Base-by-base conservation (phyloP, 208 protist species). In the Leishmania braziliensis region DNA sequence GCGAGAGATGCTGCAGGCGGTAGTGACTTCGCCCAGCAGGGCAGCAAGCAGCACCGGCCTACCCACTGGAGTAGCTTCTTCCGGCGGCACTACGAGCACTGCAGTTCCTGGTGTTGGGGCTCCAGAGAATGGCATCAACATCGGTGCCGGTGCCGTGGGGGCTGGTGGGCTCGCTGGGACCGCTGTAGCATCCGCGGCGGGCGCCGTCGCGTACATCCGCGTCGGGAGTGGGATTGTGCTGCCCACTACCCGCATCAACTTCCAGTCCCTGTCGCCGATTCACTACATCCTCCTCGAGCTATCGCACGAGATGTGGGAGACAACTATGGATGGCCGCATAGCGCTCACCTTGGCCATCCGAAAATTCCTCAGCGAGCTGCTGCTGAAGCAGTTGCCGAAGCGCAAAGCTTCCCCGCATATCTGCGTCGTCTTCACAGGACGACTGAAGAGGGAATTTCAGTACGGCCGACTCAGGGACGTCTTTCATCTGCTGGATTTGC, bases 261-360 rank as follows among this genome's bases (percentile, higher is more conserved):
- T 96, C 65, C 85, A 86, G 58, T 96, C 94, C 0, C 88, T 93
- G 65, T 97, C 94, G 0, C 88, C 92, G 10, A 84, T 95, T 29
- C 86, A 96, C 86, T 94, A 92, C 87, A 70, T 97, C 51, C 79
- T 96, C 26, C 58, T 97, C 8, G 92, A 97, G 86, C 87, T 97
- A 26, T 82, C 91, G 54, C 68, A 84, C 9, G 91, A 97, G 78
- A 97, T 97, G 94, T 97, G 94, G 93, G 84, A 91, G 78, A 88
- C 90, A 23, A 94, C 92, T 18, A 78, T 95, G 33, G 94, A 97
- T 77, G 94, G 94, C 54, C 86, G 91, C 72, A 91, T 95, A 36
- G 80, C 81, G 12, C 78, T 96, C 65, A 88, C 85, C 3, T 93
- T 92, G 92, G 90, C 90, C 5, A 76, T 97, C n/a, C 89, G 91